Percentiles rank a stretch among this genome's conserved stretches.
These are phyloP conservation scores for Solanum neorickii DNA, from an alignment of 257 asterid species.

Conservation along the genomic window DNA sequence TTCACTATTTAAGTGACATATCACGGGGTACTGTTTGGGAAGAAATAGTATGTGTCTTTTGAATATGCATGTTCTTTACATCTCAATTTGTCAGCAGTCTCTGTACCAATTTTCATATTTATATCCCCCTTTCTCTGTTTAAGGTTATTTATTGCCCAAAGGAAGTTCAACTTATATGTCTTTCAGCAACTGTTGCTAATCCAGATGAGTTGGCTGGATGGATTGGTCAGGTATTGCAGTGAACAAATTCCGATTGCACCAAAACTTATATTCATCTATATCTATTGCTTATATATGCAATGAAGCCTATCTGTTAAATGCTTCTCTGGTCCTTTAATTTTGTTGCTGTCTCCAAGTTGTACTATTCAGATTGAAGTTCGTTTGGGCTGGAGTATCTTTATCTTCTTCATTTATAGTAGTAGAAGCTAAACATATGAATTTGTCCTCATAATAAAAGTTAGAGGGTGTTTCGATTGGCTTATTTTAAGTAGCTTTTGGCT, in stretches of 20 bases:
- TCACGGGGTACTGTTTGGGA: conserved; percentile 99
- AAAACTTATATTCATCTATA: not conserved
- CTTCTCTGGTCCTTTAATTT: not conserved
- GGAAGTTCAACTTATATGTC: conserved; percentile 92
- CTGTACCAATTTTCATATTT: not conserved
- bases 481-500: not conserved
- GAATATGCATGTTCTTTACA: conserved; percentile 4
- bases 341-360: not conserved
- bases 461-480: not conserved
- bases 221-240: conserved; percentile 85
- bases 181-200: conserved; percentile 96
- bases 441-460: not conserved
- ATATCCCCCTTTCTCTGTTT: not conserved
- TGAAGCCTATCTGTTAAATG: not conserved
- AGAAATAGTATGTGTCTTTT: conserved; percentile 73
- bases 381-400: not conserved
- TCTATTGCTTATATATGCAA: not conserved
- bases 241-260: conserved; percentile 6
- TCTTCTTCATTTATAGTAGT: not conserved
- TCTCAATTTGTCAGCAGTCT: not conserved
- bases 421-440: not conserved
- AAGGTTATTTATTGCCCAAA: conserved; percentile 97
- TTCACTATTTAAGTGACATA: conserved; percentile 93
- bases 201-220: conserved; percentile 99
- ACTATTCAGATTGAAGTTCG: not conserved